These are phyloP conservation scores for Cladobotryum protrusum DNA, from an alignment of 2,329 filamentous ascomycete genomes.

Conservation along the genomic window DNA sequence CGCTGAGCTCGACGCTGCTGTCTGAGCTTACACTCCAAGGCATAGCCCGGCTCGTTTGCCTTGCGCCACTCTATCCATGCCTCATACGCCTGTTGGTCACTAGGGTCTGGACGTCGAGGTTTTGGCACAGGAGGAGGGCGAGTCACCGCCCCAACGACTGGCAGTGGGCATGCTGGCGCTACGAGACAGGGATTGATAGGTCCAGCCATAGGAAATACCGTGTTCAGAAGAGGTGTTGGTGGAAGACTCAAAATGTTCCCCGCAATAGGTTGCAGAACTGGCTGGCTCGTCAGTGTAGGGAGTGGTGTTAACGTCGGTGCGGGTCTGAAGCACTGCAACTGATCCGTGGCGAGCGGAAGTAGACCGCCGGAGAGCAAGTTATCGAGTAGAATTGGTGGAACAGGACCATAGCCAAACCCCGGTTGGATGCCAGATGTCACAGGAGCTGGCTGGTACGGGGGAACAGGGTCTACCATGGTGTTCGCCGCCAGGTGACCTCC, in stretches of 20 bases:
- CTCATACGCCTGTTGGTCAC: slow-evolving; percentile 41
- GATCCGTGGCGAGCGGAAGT: not conserved
- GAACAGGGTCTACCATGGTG: not conserved
- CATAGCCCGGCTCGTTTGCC: slow-evolving; percentile 42
- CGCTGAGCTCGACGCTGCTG: slow-evolving; percentile 34
- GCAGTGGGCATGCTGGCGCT: slow-evolving; percentile 1
- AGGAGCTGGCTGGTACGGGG: not conserved
- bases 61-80: slow-evolving; percentile 45
- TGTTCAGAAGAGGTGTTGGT: not conserved
- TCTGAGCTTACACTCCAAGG: slow-evolving; percentile 38
- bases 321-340: not conserved
- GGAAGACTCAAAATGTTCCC: slow-evolving; percentile 2
- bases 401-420: not conserved
- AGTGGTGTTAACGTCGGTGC: not conserved
- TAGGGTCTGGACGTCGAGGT: slow-evolving; percentile 34
- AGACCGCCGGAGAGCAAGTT: not conserved
- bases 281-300: not conserved
- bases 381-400: not conserved
- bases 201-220: not conserved
- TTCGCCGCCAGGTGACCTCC: not conserved
- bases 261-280: slow-evolving; percentile 2
- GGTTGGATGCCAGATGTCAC: not conserved
- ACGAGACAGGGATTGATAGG: not conserved
- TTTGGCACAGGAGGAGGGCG: slow-evolving; percentile 28
- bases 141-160: not conserved